phyloP scores from a whole-genome alignment of 108 stramenopile species.

The Chaetoceros muelleri region DNA sequence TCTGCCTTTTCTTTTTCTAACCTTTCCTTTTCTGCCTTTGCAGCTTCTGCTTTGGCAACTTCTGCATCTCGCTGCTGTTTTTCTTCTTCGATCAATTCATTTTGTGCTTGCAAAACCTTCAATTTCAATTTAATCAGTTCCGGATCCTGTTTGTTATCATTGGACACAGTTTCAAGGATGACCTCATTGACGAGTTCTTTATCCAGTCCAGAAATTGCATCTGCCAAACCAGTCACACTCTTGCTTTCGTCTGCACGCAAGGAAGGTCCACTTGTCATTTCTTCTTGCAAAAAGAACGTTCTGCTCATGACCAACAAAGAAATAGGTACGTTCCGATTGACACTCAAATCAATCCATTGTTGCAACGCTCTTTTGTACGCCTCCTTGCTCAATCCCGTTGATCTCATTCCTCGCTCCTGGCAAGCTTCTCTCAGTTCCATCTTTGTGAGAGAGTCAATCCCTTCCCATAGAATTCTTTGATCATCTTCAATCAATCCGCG shows the following conservation, averaged over 20 bases:
- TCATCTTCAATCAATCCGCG: conserved; percentile 87
- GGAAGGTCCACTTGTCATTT: conserved; percentile 22
- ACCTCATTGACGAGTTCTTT: conserved; percentile 93
- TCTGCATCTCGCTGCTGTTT: conserved; percentile 43
- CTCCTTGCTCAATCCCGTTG: conserved; percentile 86
- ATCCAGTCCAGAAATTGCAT: conserved; percentile 91
- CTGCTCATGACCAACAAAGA: conserved; percentile 93
- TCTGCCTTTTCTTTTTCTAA: conserved; percentile 26
- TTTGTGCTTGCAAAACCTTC: conserved; percentile 68
- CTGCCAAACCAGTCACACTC: conserved; percentile 69
- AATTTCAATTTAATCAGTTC: conserved; percentile 73
- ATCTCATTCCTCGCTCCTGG: conserved; percentile 95
- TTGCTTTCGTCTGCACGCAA: conserved; percentile 17
- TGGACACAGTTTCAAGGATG: conserved; percentile 80
- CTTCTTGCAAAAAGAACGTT: conserved; percentile 87
- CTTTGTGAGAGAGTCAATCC: conserved; percentile 89
- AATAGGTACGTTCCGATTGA: conserved; percentile 90
- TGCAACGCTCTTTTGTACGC: conserved; percentile 79
- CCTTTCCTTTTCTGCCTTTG: conserved; percentile 37
- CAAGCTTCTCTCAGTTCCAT: conserved; percentile 96
- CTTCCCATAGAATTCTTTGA: conserved; percentile 96
- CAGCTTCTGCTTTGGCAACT: conserved; percentile 36
- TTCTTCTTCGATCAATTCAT: conserved; percentile 58
- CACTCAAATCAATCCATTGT: conserved; percentile 95
- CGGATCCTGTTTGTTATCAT: conserved; percentile 59